Conservation (phyloP, 2,329 filamentous ascomycete species). For the Xylaria sp. region DNA sequence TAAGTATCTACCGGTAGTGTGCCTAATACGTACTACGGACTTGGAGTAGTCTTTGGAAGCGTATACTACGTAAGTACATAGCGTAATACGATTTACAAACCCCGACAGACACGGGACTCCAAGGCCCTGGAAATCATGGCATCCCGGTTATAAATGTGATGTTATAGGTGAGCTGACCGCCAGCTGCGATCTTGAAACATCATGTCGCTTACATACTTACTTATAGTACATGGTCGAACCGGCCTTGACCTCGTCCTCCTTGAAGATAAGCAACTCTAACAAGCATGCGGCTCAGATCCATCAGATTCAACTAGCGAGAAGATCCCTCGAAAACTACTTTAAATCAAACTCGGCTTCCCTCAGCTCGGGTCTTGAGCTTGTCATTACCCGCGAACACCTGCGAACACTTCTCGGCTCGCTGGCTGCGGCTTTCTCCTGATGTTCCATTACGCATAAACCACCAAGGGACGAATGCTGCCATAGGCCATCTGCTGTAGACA, state of each 20-base stretch:
- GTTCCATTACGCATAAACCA: constrained; percentile 13
- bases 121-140: not conserved
- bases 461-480: constrained; percentile 10
- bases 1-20: not conserved
- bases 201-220: not conserved
- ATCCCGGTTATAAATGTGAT: constrained; percentile 18
- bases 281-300: not conserved
- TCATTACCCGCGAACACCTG: constrained; percentile 1
- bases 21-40: too few species aligned
- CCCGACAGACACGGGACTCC: not conserved
- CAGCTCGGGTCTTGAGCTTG: not conserved
- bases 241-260: not conserved
- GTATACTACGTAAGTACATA: too few species aligned
- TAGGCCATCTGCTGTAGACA: constrained; percentile 7
- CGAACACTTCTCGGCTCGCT: constrained; percentile 7
- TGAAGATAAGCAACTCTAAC: constrained; percentile 1
- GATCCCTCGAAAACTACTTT: constrained; percentile 7
- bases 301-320: not conserved
- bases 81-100: not conserved
- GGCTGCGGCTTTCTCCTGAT: not conserved
- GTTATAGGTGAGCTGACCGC: constrained; percentile 28
- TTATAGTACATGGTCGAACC: not conserved
- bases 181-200: constrained; percentile 26
- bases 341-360: constrained; percentile 10
- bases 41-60: too few species aligned